These are phyloP conservation scores for Ormosia semicastrata DNA, from an alignment of 306 rosid genomes.

Conservation along the genomic window DNA sequence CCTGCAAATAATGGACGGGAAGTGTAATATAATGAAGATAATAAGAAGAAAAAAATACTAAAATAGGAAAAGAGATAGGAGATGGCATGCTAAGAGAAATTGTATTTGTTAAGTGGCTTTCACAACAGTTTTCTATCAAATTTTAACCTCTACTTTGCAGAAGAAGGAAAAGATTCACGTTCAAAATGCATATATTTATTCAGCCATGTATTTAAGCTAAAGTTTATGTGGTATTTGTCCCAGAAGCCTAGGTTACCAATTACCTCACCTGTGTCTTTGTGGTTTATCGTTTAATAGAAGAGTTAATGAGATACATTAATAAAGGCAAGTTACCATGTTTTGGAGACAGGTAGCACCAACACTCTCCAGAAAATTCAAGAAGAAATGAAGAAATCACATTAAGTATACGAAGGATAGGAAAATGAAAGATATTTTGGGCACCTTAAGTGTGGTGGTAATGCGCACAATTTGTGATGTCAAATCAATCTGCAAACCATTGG, in stretches of 20 bases:
- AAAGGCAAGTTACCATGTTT: not conserved
- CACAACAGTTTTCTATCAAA: not conserved
- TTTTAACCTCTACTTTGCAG: not conserved
- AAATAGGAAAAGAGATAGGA: not conserved
- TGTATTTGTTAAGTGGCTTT: not conserved
- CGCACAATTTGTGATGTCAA: slow-evolving; percentile 87
- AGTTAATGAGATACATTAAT: not conserved
- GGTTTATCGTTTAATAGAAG: not conserved
- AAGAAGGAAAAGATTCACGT: not conserved
- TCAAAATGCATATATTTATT: slow-evolving; percentile 2
- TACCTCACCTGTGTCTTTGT: not conserved
- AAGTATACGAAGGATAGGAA: not conserved
- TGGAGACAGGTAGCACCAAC: not conserved
- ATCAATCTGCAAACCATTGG: slow-evolving; percentile 65
- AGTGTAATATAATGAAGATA: not conserved
- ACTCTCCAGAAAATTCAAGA: not conserved
- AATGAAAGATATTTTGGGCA: slow-evolving; percentile 11
- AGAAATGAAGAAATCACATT: not conserved
- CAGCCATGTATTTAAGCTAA: not conserved
- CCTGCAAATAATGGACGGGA: slow-evolving; percentile 42
- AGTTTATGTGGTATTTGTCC: slow-evolving; percentile 9
- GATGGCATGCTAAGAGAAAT: not conserved
- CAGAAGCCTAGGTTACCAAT: not conserved
- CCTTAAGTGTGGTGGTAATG: slow-evolving; percentile 77
- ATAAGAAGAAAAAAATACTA: not conserved